Evolutionary conservation across 371 early-diverging fungal species (phyloP), one percentile per base, ranked within the genome.

Genomic region (Mucor sp.): DNA sequence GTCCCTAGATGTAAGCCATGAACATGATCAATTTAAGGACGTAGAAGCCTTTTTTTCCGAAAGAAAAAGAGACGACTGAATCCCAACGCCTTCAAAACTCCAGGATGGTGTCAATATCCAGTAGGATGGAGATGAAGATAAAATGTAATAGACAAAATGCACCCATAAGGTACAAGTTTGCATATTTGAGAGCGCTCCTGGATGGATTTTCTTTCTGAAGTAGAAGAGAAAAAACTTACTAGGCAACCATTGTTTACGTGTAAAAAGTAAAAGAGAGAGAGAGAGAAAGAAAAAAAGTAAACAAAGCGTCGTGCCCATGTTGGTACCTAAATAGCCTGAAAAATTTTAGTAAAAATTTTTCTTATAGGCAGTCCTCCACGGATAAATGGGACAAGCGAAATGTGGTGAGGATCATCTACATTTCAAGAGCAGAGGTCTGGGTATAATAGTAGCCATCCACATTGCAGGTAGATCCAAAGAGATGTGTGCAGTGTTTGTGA

Each of bases 201-300:
- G 21, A 33, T 32, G 58, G 37, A 35, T 35, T 32, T 32, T 32
- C 37, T 62, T 47, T 62, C 21, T 33, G 11, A 25, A 33, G n/a
- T 23, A 41, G 15, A 60, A 41, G 41, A 44, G 47, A 62, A 32
- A 62, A 62, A 65, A 67, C 68, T 67, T 62, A 67, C 68, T 67
- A 67, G 39, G 68, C 68, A 67, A 67, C 68, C 68, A 67, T 65
- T 59, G 23, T 65, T 58, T 57, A 33, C 28, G 15, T 21, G 14
- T 32, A 43, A 35, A 60, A 58, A 15, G 21, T 9, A 39, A 58
- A 60, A 44, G 37, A 67, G 19, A 30, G 39, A 59, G 21, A 47
- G 37, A 28, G 33, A 48, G 32, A 15, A 23, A 17, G 17, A 6
- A 25, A 47, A 47, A 0, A 50, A 1, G 7, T 14, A 33, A 43